Base-by-base conservation (phyloP, 106 monocot species). In the Dendrobium catenatum region DNA sequence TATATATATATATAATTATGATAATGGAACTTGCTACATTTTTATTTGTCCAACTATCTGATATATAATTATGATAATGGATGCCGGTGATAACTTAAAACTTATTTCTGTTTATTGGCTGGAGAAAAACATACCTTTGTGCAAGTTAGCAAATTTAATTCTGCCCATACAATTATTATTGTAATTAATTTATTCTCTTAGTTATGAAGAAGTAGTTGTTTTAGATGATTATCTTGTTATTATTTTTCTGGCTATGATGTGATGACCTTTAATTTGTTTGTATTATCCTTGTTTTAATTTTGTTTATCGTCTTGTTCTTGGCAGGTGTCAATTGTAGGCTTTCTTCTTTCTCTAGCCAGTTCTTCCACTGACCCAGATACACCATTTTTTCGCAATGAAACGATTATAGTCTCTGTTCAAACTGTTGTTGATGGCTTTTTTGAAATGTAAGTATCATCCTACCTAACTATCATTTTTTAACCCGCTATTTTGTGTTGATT, bases 401-500 rank as follows among this genome's bases (percentile, higher is more conserved):
- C 74, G 22, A 79, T 99, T 17, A 84, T 68, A 56, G 48, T 79
- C 67, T 85, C 91, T 9, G 82, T 99, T 44, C 80, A 68, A 87
- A 91, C 82, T 54, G 82, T 99, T 75, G 93, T 99, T 76, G 98
- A 99, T 88, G 95, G 98, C 4, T 95, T 99, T 86, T 22, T 99
- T 79, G 93, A 99, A 78, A 91, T 87, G 98, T 98, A 91, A n/a
- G 43, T 46, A 64, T 47, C 74, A 9, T 76, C 26, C 47, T 27
- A 13, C 49, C 15, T 76, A 48, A 67, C 22, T 31, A 56, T 40
- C 22, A 18, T 61, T 73, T 17, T 49, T 22, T 66, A 4, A 29
- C 29, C n/a, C 3, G 18, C 58, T 83, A 16, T 42, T 27, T 51
- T 80, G 31, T 64, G 4, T 42, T 75, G 29, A 4, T 42, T 11